Conservation (phyloP, 23 red algal species). For the Gracilaria vermiculophylla region DNA sequence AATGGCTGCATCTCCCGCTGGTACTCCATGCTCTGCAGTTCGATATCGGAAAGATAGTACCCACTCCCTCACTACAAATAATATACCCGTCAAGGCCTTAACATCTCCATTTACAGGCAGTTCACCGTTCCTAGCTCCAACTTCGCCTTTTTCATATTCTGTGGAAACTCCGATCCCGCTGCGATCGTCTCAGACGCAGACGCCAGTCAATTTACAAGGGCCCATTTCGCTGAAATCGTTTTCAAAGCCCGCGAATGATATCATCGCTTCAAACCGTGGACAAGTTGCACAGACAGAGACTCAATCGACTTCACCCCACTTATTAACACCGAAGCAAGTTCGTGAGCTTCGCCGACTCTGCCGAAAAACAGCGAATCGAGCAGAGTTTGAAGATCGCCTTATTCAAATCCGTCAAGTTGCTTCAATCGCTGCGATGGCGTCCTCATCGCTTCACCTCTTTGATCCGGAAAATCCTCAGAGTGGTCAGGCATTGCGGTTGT, state of each 20-base stretch:
- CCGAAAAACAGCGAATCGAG: conserved; percentile 60
- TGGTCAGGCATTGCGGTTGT: conserved; percentile 13
- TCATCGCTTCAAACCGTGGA: neutral
- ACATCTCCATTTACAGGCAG: neutral
- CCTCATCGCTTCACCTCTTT: conserved; percentile 30
- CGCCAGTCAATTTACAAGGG: neutral
- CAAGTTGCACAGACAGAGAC: neutral
- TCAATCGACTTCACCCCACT: neutral
- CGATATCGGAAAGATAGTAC: neutral
- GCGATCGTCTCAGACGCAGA: neutral
- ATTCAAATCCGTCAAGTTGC: conserved; percentile 58
- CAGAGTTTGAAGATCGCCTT: conserved; percentile 48
- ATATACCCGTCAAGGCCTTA: neutral
- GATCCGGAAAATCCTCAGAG: conserved; percentile 18
- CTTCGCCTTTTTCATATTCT: neutral
- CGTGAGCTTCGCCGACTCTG: conserved; percentile 67
- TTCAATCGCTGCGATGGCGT: conserved; percentile 50
- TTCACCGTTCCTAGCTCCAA: neutral
- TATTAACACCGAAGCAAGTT: conserved; percentile 44
- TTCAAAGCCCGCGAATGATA: neutral
- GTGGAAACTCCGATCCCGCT: neutral
- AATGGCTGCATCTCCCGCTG: neutral
- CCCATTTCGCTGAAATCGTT: neutral
- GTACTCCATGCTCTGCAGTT: too few species aligned
- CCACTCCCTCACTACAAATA: neutral